Evolutionary conservation across 257 asterid species (phyloP).

Genomic region (Forsythia suspensa): DNA sequence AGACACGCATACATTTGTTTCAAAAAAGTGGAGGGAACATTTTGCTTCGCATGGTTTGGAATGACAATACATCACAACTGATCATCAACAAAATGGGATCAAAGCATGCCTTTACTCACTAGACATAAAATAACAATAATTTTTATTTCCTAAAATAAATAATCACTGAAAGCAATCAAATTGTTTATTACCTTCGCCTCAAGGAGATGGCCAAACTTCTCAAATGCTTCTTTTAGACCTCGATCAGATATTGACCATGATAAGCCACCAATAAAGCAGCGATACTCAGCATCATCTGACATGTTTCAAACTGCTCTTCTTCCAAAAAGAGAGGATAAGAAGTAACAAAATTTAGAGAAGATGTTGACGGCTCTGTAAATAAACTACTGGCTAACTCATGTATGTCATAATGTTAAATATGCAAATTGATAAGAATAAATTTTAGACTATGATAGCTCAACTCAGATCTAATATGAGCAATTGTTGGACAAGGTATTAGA

Average conservation of each 20-base stretch:
- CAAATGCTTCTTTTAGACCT: conserved; percentile 66
- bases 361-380: not conserved
- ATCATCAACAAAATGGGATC: not conserved
- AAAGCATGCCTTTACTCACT: not conserved
- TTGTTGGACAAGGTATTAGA: not conserved
- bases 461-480: not conserved
- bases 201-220: conserved; percentile 67
- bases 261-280: conserved; percentile 80
- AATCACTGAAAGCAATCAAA: not conserved
- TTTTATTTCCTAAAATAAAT: not conserved
- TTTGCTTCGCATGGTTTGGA: not conserved
- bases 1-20: not conserved
- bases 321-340: not conserved
- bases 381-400: not conserved
- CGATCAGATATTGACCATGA: conserved; percentile 87
- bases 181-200: conserved; percentile 70
- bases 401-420: not conserved
- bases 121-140: not conserved
- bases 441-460: not conserved
- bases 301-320: conserved; percentile 39
- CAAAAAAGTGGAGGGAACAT: not conserved
- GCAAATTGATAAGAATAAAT: not conserved
- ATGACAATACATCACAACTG: not conserved
- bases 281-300: conserved; percentile 71
- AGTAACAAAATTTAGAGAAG: not conserved